phyloP scores from a whole-genome alignment of 1,139 yeast species.

The Protomyces inundatus region DNA sequence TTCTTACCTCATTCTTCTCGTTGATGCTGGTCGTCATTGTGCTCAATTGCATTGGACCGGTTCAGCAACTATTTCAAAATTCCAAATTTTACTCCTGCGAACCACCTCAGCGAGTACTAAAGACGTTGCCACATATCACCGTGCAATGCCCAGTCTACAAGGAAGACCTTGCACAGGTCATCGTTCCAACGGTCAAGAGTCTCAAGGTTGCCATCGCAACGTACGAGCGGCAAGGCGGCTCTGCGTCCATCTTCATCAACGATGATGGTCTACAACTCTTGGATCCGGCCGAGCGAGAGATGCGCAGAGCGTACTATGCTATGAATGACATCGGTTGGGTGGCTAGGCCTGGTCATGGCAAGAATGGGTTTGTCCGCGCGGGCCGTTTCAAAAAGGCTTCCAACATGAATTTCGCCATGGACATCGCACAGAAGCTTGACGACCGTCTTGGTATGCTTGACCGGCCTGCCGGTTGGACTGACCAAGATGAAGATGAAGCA shows the following conservation, averaged over 20 bases:
- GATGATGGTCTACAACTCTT: constrained; percentile 29
- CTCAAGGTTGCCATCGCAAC: constrained; percentile 23
- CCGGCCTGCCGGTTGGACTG: constrained; percentile 26
- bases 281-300: constrained; percentile 6
- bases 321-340: constrained; percentile 30
- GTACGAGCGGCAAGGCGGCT: constrained; percentile 29
- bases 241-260: constrained; percentile 28
- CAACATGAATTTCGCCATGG: constrained; percentile 31
- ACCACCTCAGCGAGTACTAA: constrained; percentile 22
- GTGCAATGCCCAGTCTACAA: constrained; percentile 29
- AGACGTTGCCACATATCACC: constrained; percentile 28
- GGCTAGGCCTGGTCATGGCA: constrained; percentile 31
- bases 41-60: constrained; percentile 26
- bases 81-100: constrained; percentile 25
- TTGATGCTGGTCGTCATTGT: constrained; percentile 22
- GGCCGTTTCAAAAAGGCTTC: constrained; percentile 32
- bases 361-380: constrained; percentile 29
- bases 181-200: constrained; percentile 25
- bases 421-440: constrained; percentile 31
- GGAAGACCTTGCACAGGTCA: constrained; percentile 12
- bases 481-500: constrained; percentile 26
- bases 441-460: constrained; percentile 20
- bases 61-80: constrained; percentile 20
- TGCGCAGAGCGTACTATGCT: constrained; percentile 27
- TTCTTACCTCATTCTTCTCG: constrained; percentile 26